Evolutionary conservation across 2,329 filamentous ascomycete species (phyloP).

Genomic region (Aureobasidium namibiae): DNA sequence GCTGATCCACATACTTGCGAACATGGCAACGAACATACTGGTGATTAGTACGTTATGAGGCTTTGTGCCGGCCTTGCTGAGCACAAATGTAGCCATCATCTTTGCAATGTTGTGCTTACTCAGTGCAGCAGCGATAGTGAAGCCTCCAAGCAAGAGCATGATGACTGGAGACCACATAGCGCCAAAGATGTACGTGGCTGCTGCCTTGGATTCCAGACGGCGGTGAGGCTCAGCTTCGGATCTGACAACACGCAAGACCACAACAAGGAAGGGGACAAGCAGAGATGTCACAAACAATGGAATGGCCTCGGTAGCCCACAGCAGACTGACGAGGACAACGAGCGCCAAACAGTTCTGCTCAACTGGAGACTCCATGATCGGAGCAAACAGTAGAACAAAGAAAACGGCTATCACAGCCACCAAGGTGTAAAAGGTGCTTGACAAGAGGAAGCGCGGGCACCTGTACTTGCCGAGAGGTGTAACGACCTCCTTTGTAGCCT

Average conservation of each 20-base stretch:
- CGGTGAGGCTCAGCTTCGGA: constrained; percentile 61
- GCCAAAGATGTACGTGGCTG: constrained; percentile 77
- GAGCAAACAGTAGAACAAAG: constrained; percentile 61
- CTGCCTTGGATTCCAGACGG: constrained; percentile 69
- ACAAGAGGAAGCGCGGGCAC: constrained; percentile 76
- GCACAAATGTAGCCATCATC: constrained; percentile 87
- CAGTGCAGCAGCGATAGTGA: constrained; percentile 87
- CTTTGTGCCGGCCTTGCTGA: constrained; percentile 90
- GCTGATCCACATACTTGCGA: constrained; percentile 98
- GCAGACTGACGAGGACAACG: constrained; percentile 81
- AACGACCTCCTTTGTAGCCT: constrained; percentile 57
- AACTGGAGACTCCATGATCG: constrained; percentile 77
- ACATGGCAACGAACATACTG: constrained; percentile 97
- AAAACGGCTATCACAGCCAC: constrained; percentile 66
- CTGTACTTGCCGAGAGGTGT: constrained; percentile 74
- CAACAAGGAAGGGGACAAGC: constrained; percentile 85
- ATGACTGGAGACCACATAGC: constrained; percentile 99
- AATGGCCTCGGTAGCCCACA: constrained; percentile 98
- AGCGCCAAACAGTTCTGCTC: constrained; percentile 95
- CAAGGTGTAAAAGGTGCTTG: constrained; percentile 70
- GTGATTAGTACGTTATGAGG: constrained; percentile 86
- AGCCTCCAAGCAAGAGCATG: constrained; percentile 92
- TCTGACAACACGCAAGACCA: constrained; percentile 76
- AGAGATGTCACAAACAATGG: constrained; percentile 95
- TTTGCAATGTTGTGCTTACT: constrained; percentile 98